Percentiles rank a stretch among this genome's conserved stretches.
Conservation (phyloP, 2,329 filamentous ascomycete genomes). For the Neophaeococcomyces aloes region DNA sequence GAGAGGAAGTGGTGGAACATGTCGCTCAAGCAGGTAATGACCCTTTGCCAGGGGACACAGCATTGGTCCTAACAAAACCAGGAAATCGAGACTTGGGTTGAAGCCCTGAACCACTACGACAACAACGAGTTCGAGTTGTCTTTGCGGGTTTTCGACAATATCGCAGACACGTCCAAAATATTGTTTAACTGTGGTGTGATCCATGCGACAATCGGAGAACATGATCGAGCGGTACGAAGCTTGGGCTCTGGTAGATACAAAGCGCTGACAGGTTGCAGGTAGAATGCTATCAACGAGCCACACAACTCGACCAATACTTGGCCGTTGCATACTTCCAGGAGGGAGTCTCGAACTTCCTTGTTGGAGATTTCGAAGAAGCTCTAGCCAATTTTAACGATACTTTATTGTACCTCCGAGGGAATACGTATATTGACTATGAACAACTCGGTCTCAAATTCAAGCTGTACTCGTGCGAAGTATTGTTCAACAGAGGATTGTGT, state of each 20-base stretch:
- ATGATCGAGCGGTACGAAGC: slow-evolving; percentile 75
- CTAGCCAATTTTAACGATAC: slow-evolving; percentile 98
- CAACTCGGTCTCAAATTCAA: slow-evolving; percentile 93
- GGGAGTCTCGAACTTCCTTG: slow-evolving; percentile 92
- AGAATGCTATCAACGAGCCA: slow-evolving; percentile 85
- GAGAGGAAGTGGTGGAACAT: slow-evolving; percentile 15
- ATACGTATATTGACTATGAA: slow-evolving; percentile 96
- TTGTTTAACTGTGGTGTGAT: slow-evolving; percentile 98
- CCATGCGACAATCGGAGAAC: slow-evolving; percentile 88
- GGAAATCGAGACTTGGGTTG: slow-evolving; percentile 99
- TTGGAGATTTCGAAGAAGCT: slow-evolving; percentile 95
- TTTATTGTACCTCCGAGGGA: slow-evolving; percentile 82
- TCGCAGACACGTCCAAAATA: slow-evolving; percentile 94
- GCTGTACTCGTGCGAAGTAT: slow-evolving; percentile 89
- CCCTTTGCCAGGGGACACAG: background rate
- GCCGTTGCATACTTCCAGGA: slow-evolving; percentile 98
- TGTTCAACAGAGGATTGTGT: slow-evolving; percentile 94
- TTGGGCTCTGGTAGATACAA: background rate
- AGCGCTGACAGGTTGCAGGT: slow-evolving; percentile 47
- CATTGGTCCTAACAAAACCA: slow-evolving; percentile 28
- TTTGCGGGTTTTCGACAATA: slow-evolving; percentile 69
- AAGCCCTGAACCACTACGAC: slow-evolving; percentile 83
- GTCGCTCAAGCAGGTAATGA: slow-evolving; percentile 25
- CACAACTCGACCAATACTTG: slow-evolving; percentile 84
- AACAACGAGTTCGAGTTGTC: slow-evolving; percentile 95